Base-by-base conservation (phyloP, 1,139 yeast species). In the Hansenula lynferdii region DNA sequence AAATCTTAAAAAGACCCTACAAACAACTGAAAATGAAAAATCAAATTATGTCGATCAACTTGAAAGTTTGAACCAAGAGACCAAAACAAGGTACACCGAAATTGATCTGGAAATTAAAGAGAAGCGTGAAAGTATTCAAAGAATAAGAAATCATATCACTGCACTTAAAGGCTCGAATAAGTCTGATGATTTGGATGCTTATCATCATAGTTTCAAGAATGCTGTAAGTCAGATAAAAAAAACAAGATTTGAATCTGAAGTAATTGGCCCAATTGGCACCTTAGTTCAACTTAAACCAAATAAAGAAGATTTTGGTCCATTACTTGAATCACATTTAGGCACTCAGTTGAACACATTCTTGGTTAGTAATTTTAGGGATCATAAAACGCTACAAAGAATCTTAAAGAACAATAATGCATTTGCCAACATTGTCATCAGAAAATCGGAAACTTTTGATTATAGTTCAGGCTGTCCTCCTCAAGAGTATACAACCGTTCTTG, bases 251-350 rank as follows among this genome's bases (percentile, higher is more conserved):
- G 67, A 65, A 17, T 48, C 56, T 3, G 53, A 50, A 18, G 95
- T 95, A 0, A 58, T 85, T n/a, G 98, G 98, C 0, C 99, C 99
- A 0, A 43, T 90, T 1, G 97, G 97, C 0, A 51, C 69, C 8
- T 65, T 65, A 42, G 67, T 89, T 3, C 67, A 74, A 9, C 65
- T 92, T 14, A 84, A 77, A 48, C 57, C 62, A 2, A 77, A 71
- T 16, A 75, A 62, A 47, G 62, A 68, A n/a, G 59, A 69, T 30
- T 90, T 90, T 90, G 64, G 72, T 8, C 71, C 71, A 16, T 57
- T 85, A 5, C 57, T 92, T 12, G 94, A 86, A 50, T 58, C 75
- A 0, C 56, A 67, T 14, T 48, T 80, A 29, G 67, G 69, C 4
- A 62, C 66, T 14, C 60, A 76, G 0, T 58, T 86, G 15, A 77